Percentiles rank a stretch among this genome's conserved stretches.
These are phyloP conservation scores for Podospora pseudocomata DNA, from an alignment of 495 filamentous ascomycete species.

Conservation along the genomic window DNA sequence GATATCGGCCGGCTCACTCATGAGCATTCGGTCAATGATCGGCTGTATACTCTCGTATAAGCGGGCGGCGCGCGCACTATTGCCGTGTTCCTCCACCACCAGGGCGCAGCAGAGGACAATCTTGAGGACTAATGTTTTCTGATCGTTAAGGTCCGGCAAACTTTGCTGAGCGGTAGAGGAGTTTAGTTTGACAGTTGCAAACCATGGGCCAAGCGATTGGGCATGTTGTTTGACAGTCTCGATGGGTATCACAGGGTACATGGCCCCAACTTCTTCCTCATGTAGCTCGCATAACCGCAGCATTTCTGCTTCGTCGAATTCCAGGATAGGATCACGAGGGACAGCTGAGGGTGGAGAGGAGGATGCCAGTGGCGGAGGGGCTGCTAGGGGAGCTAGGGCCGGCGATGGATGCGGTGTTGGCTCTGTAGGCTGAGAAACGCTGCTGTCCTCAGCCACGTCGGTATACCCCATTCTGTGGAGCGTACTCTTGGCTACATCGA, in stretches of 20 bases:
- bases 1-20: constrained; percentile 60
- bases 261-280: constrained; percentile 79
- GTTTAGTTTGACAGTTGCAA: constrained; percentile 45
- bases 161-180: constrained; percentile 34
- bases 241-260: constrained; percentile 80
- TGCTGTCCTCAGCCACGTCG: constrained; percentile 59
- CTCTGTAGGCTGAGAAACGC: constrained; percentile 41
- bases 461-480: constrained; percentile 86
- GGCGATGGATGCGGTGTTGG: constrained; percentile 52
- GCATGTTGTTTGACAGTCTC: constrained; percentile 62
- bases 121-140: constrained; percentile 68
- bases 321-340: constrained; percentile 67
- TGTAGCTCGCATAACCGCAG: constrained; percentile 67
- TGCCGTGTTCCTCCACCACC: constrained; percentile 68
- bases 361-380: background rate
- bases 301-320: constrained; percentile 65
- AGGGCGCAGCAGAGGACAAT: constrained; percentile 73
- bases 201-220: constrained; percentile 63
- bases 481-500: constrained; percentile 83
- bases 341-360: constrained; percentile 36
- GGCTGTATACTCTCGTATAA: constrained; percentile 69
- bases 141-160: constrained; percentile 56
- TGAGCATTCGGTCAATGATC: constrained; percentile 64
- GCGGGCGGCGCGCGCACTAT: constrained; percentile 65
- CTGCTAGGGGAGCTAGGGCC: constrained; percentile 30